Base-by-base conservation (phyloP, 2,329 filamentous ascomycete genomes). In the Ilyonectria robusta region DNA sequence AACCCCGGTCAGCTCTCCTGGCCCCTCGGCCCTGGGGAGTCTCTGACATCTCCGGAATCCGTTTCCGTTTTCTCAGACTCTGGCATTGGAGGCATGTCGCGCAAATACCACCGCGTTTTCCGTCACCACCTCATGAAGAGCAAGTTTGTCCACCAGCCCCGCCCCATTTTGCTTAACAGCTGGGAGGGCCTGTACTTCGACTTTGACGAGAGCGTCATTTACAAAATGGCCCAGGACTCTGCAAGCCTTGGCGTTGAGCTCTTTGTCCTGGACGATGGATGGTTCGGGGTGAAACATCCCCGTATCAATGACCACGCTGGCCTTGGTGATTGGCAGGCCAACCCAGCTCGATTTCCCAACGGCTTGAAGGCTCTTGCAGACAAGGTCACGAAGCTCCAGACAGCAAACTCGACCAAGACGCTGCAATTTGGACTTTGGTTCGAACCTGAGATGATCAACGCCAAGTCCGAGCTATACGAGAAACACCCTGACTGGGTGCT, bases 401-500 rank as follows among this genome's bases (percentile, higher is more conserved):
- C 84, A 0, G 77, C 82, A 2, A 84, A 86, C 33, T 82, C 85
- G 0, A 82, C 59, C 0, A 79, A 81, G 0, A 82, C 85, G 2
- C 76, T 92, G 53, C 82, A 84, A 13, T 92, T 92, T 69, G 90
- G 90, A 17, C 82, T 92, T 4, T 92, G 90, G 90, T 83, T 92
- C 2, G 90, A 92, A 74, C 89, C 89, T 0, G 90, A 92, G 71
- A 92, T 92, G 90, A 86, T 91, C 56, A 91, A 89, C 63, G 86
- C 87, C 1, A 87, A 89, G 59, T 91, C 89, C 0, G 85, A 82
- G 2, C 81, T 92, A 2, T 92, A 92, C 74, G 77, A 84, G 1
- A 79, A 87, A 50, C 89, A 92, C 69, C 89, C 90, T 0, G 89
- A 92, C 62, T 92, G 89, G 90, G 88, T 83, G 3, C 72, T 92